A percentile compares a stretch with the other conserved stretches of the same genome.
These are phyloP conservation scores for Ilex paraguariensis DNA, from an alignment of 305 asterid species.

Conservation along the genomic window DNA sequence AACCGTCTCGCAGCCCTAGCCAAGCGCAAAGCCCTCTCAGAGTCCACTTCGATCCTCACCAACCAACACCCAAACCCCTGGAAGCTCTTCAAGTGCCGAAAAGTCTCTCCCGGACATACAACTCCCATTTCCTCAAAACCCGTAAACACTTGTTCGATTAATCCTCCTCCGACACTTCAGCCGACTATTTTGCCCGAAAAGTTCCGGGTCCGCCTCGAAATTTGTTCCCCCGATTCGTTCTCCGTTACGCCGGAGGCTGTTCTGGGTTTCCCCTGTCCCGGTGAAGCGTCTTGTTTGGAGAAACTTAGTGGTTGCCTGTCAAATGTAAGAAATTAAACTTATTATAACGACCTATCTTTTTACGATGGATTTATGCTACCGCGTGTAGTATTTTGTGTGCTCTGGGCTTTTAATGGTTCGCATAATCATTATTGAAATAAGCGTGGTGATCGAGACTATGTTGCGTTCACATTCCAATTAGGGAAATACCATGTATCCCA, in stretches of 20 bases:
- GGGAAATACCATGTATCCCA: too few species aligned
- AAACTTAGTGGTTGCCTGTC: slow-evolving; percentile 48
- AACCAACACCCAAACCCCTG: slow-evolving; percentile 23
- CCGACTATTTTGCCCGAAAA: slow-evolving; percentile 28
- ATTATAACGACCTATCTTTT: too few species aligned
- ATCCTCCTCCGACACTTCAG: slow-evolving; percentile 11
- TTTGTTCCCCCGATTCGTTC: slow-evolving; percentile 83
- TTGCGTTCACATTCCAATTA: too few species aligned
- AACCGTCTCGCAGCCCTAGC: slow-evolving; percentile 86
- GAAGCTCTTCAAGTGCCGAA: slow-evolving; percentile 67
- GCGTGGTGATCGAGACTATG: too few species aligned
- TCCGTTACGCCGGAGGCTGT: slow-evolving; percentile 51
- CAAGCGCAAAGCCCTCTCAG: slow-evolving; percentile 62
- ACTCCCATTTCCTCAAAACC: slow-evolving; percentile 9
- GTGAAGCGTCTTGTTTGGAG: slow-evolving; percentile 52
- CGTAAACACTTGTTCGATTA: slow-evolving; percentile 14
- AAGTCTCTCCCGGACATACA: slow-evolving; percentile 28
- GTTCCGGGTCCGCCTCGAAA: slow-evolving; percentile 60
- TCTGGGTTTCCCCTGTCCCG: slow-evolving; percentile 55
- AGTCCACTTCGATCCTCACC: slow-evolving; percentile 4
- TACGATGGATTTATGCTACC: too few species aligned
- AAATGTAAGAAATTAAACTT: slow-evolving; percentile 30
- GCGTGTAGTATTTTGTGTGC: too few species aligned
- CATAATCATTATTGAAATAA: too few species aligned
- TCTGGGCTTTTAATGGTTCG: too few species aligned